These are phyloP conservation scores for Pythium diclinum DNA, from an alignment of 352 stramenopile genomes.

Conservation along the genomic window DNA sequence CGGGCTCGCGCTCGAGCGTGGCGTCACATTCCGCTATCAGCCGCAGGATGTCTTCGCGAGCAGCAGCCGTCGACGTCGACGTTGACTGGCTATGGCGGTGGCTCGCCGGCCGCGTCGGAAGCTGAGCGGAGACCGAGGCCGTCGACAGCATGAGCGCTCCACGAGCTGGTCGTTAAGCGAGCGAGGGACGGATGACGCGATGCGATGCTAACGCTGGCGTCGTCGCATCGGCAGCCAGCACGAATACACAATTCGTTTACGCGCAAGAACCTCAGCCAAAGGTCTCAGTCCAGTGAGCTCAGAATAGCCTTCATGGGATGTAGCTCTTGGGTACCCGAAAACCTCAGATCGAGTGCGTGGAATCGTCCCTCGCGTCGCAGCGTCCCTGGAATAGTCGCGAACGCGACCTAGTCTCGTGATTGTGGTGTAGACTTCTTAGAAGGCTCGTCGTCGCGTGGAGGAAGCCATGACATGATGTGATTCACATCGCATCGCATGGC, in stretches of 20 bases:
- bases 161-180: too few relatives aligned
- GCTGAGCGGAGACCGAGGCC: not conserved
- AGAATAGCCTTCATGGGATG: not conserved
- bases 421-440: not conserved
- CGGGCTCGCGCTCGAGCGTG: slow-evolving; percentile 38
- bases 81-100: not conserved
- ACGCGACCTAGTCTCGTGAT: not conserved
- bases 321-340: not conserved
- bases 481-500: not conserved
- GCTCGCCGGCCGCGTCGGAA: not conserved
- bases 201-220: too few relatives aligned
- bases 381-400: not conserved
- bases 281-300: not conserved
- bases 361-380: not conserved
- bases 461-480: not conserved
- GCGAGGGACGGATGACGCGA: too few relatives aligned
- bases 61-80: slow-evolving; percentile 22
- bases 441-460: not conserved
- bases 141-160: not conserved
- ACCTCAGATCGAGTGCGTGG: not conserved
- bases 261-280: too few relatives aligned
- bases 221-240: not conserved
- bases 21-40: slow-evolving; percentile 57
- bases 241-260: not conserved
- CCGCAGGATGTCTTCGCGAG: slow-evolving; percentile 45